These are phyloP conservation scores for Amylocystis lapponica DNA, from an alignment of 768 basidiomycete species.

Conservation along the genomic window DNA sequence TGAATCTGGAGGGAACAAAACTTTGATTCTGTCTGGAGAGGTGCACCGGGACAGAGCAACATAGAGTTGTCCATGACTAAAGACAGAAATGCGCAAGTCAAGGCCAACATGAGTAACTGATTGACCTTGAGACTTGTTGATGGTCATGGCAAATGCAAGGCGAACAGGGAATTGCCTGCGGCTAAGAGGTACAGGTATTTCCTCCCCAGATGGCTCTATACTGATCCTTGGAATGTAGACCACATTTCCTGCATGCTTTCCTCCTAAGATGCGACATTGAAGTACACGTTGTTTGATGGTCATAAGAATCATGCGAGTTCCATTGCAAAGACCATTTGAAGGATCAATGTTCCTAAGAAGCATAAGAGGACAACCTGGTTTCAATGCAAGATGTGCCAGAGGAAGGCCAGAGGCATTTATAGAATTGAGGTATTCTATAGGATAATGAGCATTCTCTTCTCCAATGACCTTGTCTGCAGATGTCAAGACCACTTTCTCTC, in stretches of 20 bases:
- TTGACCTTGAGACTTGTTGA: slow-evolving; percentile 40
- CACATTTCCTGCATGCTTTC: slow-evolving; percentile 29
- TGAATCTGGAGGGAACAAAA: slow-evolving; percentile 12
- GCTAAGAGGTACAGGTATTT: slow-evolving; percentile 25
- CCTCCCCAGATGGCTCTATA: slow-evolving; percentile 23
- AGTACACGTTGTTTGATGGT: slow-evolving; percentile 24
- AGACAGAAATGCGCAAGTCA: slow-evolving; percentile 31
- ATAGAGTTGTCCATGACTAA: slow-evolving; percentile 41
- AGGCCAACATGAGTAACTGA: slow-evolving; percentile 37
- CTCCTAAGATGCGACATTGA: slow-evolving; percentile 30
- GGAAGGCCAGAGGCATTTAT: slow-evolving; percentile 37
- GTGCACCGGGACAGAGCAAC: slow-evolving; percentile 36
- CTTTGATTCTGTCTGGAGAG: slow-evolving; percentile 21
- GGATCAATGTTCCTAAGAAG: slow-evolving; percentile 39
- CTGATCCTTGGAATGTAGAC: slow-evolving; percentile 36
- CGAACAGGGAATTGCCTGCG: slow-evolving; percentile 37
- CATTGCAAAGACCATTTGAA: slow-evolving; percentile 30
- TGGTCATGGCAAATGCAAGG: slow-evolving; percentile 30
- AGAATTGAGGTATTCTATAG: slow-evolving; percentile 33
- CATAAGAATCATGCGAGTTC: slow-evolving; percentile 26
- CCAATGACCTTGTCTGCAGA: slow-evolving; percentile 21
- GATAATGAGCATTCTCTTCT: slow-evolving; percentile 23
- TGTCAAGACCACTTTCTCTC: slow-evolving; percentile 12
- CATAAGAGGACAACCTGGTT: slow-evolving; percentile 30
- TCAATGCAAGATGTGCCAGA: slow-evolving; percentile 10